Evolutionary conservation across 768 basidiomycete species (phyloP).

Genomic region (Macrolepiota dolichaula): DNA sequence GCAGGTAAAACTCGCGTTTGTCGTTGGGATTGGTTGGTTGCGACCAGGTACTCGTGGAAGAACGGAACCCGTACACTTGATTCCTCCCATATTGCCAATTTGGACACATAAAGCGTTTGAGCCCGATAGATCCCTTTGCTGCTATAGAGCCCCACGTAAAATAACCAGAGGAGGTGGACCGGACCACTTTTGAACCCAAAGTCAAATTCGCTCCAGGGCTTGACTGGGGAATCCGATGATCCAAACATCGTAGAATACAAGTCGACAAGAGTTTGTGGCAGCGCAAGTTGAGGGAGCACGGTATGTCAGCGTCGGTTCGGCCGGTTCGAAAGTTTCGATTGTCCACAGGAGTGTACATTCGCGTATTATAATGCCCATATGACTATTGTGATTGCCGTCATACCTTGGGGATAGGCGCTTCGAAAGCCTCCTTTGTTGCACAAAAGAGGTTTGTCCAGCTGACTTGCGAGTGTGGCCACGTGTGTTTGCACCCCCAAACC

Average conservation of each 20-base stretch:
- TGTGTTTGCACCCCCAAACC: too few relatives aligned
- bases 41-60: slow-evolving; percentile 1
- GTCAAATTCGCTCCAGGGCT: background rate
- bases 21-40: background rate
- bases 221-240: background rate
- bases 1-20: background rate
- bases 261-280: background rate
- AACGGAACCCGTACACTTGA: background rate
- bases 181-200: background rate
- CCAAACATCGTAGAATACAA: too few relatives aligned
- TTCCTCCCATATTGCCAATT: background rate
- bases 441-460: too few relatives aligned
- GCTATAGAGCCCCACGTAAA: background rate
- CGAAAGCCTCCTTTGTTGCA: too few relatives aligned
- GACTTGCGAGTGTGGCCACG: too few relatives aligned
- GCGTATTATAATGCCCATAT: background rate
- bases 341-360: background rate
- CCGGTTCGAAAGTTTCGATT: background rate
- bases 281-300: background rate
- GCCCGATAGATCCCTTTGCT: background rate
- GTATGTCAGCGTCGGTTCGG: background rate
- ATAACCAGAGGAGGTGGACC: background rate
- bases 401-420: too few relatives aligned
- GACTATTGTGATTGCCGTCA: background rate
- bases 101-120: background rate